Percentiles rank a stretch among this genome's conserved stretches.
phyloP scores from a whole-genome alignment of 345 rosid species.

The Sisymbrium irio region DNA sequence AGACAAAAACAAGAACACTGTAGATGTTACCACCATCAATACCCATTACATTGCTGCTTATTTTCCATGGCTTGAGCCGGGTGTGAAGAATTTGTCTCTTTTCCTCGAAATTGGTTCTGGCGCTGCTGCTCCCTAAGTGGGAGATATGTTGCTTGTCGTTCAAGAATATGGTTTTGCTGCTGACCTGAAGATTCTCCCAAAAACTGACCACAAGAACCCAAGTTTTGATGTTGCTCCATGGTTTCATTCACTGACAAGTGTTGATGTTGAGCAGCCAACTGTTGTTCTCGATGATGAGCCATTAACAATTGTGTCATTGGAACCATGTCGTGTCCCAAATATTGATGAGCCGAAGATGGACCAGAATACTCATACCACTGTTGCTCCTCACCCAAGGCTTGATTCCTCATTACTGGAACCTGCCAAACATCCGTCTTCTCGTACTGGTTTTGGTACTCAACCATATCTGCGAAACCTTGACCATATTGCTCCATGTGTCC shows the following conservation, averaged over 20 bases:
- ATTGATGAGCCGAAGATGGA: background rate
- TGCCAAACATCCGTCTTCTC: background rate
- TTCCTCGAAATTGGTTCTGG: background rate
- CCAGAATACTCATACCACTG: background rate
- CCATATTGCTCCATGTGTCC: background rate
- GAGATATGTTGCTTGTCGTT: background rate
- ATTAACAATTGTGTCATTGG: background rate
- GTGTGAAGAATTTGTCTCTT: background rate
- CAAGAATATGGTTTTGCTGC: background rate
- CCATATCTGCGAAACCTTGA: background rate
- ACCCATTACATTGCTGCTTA: background rate
- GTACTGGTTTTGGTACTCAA: background rate
- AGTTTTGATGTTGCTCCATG: background rate
- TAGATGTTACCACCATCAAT: constrained; percentile 40
- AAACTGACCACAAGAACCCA: background rate
- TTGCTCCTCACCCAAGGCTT: background rate
- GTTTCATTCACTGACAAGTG: background rate
- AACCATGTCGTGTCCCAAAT: background rate
- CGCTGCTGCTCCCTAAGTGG: too few species aligned
- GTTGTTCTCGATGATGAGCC: background rate
- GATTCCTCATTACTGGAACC: background rate
- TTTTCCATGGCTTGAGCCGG: background rate
- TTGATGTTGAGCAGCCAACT: background rate
- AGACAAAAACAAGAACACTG: constrained; percentile 42
- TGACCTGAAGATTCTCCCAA: background rate